Conservation (phyloP, 345 rosid genomes). For the Excoecaria agallocha region DNA sequence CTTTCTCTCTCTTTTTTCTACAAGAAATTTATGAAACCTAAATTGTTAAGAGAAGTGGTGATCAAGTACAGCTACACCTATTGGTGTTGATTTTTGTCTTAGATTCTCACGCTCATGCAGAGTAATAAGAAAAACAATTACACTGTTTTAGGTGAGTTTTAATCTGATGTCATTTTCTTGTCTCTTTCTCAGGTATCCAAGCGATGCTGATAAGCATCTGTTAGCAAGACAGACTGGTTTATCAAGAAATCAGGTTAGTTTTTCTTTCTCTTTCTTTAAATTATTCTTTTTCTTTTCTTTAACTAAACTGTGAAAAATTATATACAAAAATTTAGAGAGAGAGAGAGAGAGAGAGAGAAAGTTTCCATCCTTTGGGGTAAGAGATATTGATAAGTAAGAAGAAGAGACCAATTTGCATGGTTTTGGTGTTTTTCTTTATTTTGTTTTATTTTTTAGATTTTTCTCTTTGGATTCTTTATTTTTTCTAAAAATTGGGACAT, state of each 20-base stretch:
- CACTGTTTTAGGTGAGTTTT: slow-evolving; percentile 27
- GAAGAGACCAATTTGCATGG: slow-evolving; percentile 30
- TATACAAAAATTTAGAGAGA: not conserved
- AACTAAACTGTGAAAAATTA: slow-evolving; percentile 2
- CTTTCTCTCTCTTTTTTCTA: slow-evolving; percentile 19
- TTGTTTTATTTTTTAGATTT: not conserved
- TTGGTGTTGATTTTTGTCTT: slow-evolving; percentile 22
- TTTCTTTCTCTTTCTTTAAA: not conserved
- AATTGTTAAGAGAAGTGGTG: not conserved
- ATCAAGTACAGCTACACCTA: not conserved
- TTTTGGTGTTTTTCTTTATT: slow-evolving; percentile 5
- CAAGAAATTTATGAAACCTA: not conserved
- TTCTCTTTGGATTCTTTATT: slow-evolving; percentile 26
- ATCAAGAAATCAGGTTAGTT: slow-evolving; percentile 91
- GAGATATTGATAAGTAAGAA: not conserved
- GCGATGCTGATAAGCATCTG: slow-evolving; percentile 99
- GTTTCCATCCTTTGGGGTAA: slow-evolving; percentile 12
- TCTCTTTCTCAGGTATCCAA: slow-evolving; percentile 98
- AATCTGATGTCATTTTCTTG: slow-evolving; percentile 74
- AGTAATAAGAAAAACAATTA: not conserved
- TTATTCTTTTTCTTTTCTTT: not conserved
- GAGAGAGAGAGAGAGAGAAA: not conserved
- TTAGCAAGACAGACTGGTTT: slow-evolving; percentile 98
- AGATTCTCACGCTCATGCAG: slow-evolving; percentile 80
- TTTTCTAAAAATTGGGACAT: slow-evolving; percentile 23